Evolutionary conservation across 164 flowering plant genomes (phyloP), one percentile per base, ranked within the genome.

Genomic region (Berberis vulgaris): DNA sequence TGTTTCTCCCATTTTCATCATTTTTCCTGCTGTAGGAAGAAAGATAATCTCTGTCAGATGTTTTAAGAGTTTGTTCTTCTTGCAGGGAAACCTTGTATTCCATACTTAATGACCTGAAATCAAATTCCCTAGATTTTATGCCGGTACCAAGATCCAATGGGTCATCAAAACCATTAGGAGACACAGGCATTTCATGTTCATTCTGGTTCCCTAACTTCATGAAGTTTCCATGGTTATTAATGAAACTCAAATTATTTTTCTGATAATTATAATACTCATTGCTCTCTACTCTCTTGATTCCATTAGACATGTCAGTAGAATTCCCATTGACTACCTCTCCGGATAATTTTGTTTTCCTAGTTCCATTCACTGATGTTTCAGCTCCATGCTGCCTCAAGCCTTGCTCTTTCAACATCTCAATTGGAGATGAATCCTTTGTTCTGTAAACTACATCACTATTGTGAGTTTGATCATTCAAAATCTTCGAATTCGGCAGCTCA

Each of bases 1-100:
- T 63, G 53, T 50, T 63, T 49, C 56, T 49, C 41, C 61, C 65
- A 57, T 57, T 59, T 10, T 76, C 75, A 26, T 49, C 60, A 41
- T 61, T 71, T 61, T 65, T 76, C 59, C 40, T 56, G 58, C 4
- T 66, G 47, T 39, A 64, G 59, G 73, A 67, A 70, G 79, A 71
- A 58, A 55, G 45, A 72, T 69, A 67, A 63, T 64, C 60, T 59
- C 71, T 79, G 68, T 60, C 63, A 11, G 72, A 69, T 56, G 65
- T 72, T 65, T 66, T 61, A n/a, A 71, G 42, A 39, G 46, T 68
- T 53, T 77, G 72, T 67, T 83, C 77, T 55, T 70, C 69, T 49
- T 67, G 53, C 63, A 74, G 68, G 41, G 74, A 76, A 63, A 80
- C 68, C 66, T 74, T 76, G 41, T 71, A 66, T 70, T 80, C 75